These are phyloP conservation scores for Setomelanomma holmii DNA, from an alignment of 2,329 filamentous ascomycete genomes.

Conservation along the genomic window DNA sequence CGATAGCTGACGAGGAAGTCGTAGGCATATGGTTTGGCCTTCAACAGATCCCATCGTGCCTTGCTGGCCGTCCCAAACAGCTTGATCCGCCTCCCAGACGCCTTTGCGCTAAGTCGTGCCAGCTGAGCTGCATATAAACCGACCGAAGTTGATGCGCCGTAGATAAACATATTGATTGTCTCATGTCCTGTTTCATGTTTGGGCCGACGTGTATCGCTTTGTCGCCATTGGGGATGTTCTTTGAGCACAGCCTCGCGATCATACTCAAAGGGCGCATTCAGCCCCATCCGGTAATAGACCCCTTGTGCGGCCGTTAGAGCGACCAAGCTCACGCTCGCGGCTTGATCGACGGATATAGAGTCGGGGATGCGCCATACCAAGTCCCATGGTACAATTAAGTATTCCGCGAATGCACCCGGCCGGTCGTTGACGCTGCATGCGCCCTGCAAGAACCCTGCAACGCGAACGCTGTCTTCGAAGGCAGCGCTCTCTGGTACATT, in stretches of 20 bases:
- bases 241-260: conserved; percentile 10
- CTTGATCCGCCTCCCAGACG: conserved; percentile 21
- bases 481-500: conserved; percentile 13
- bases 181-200: background rate
- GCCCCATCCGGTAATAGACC: conserved; percentile 48
- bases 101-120: conserved; percentile 25
- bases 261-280: conserved; percentile 46
- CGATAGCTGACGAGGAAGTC: conserved; percentile 51
- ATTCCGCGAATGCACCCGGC: conserved; percentile 57
- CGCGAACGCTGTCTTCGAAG: conserved; percentile 37
- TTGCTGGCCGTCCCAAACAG: conserved; percentile 37
- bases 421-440: conserved; percentile 53
- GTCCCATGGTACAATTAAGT: conserved; percentile 44
- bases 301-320: conserved; percentile 55
- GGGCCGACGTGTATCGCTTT: background rate
- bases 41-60: conserved; percentile 33
- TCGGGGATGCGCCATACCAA: conserved; percentile 50
- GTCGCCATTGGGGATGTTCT: conserved; percentile 18
- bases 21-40: conserved; percentile 46
- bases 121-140: conserved; percentile 45
- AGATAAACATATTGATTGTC: conserved; percentile 34
- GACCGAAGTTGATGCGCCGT: conserved; percentile 46
- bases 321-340: conserved; percentile 51
- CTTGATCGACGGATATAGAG: conserved; percentile 44
- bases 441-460: conserved; percentile 55